Evolutionary conservation across 2,329 filamentous ascomycete genomes (phyloP), one percentile per base, ranked within the genome.

Genomic region (Fusarium setosum): DNA sequence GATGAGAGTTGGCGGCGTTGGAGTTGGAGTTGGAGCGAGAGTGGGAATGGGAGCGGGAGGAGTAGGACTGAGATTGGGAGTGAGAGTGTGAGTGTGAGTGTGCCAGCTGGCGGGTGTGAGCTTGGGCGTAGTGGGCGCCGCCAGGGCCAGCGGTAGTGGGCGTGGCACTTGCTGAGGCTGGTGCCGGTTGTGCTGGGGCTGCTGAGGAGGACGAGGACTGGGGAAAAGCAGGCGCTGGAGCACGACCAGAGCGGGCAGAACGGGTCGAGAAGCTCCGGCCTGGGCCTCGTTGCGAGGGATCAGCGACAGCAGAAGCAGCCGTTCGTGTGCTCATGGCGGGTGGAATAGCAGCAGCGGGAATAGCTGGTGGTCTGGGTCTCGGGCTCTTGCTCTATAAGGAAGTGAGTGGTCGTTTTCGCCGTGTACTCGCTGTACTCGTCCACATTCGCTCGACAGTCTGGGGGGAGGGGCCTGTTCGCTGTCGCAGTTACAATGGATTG

Each of bases 181-280:
- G 61, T 54, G 70, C 52, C 51, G 63, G 52, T 42, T 60, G 57
- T 44, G 58, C 61, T 63, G 58, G 61, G 61, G 61, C 65, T 34
- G 65, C 62, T 56, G 60, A 63, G 52, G 62, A 48, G 34, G 67
- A 60, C 23, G 63, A 54, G 17, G 45, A 52, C 50, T 59, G 61
- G 59, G 63, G 66, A 61, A 56, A 58, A 59, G 60, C 62, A 44
- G 62, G 59, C 65, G 56, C 61, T 55, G 59, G 65, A 63, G 61
- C 67, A 41, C 65, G 58, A 48, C 51, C 55, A 41, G 65, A 75
- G 61, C 74, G 71, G 65, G 72, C 69, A 59, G 75, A 73, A 64
- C 75, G 74, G 65, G 72, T 75, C 60, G 76, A 78, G 68, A 73
- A 76, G 59, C 74, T 76, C 63, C 76, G 75, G 65, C 74, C 70